A percentile compares a stretch with the other conserved stretches of the same genome.
These are phyloP conservation scores for Eucalyptus melliodora DNA, from an alignment of 345 rosid genomes.

Conservation along the genomic window DNA sequence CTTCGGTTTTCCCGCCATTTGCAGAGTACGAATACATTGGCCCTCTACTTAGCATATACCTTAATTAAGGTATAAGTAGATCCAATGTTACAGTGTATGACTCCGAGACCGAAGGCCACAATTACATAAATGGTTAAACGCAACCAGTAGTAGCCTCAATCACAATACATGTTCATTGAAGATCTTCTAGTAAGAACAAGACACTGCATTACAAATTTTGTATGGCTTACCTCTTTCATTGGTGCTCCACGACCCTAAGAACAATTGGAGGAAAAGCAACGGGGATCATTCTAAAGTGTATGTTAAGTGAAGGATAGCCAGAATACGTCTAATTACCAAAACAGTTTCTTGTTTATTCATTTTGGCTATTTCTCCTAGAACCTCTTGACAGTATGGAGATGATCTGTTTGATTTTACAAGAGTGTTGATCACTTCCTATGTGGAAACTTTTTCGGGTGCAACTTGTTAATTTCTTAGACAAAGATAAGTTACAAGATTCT, in stretches of 20 bases:
- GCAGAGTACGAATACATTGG: background rate
- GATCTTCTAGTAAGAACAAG: background rate
- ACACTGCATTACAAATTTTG: background rate
- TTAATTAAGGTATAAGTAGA: background rate
- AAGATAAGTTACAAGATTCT: background rate
- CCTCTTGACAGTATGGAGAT: constrained; percentile 11
- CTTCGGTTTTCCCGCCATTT: background rate
- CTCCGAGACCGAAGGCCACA: background rate
- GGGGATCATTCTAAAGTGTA: background rate
- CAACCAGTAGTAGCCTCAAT: background rate
- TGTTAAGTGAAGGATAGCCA: background rate
- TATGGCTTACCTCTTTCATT: background rate
- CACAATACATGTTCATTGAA: background rate
- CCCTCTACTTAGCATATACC: background rate
- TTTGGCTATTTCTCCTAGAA: constrained; percentile 8
- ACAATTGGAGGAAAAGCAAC: background rate
- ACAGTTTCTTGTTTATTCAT: constrained; percentile 12
- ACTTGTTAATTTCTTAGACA: constrained; percentile 29
- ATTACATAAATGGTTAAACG: background rate
- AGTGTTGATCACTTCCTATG: constrained; percentile 25
- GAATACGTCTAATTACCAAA: background rate
- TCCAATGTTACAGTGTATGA: background rate
- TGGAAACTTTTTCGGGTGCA: background rate
- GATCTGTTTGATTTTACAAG: constrained; percentile 22
- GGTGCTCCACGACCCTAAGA: background rate